Conservation (phyloP, 2,329 filamentous ascomycete species). For the Ascochyta viciae-villosae region DNA sequence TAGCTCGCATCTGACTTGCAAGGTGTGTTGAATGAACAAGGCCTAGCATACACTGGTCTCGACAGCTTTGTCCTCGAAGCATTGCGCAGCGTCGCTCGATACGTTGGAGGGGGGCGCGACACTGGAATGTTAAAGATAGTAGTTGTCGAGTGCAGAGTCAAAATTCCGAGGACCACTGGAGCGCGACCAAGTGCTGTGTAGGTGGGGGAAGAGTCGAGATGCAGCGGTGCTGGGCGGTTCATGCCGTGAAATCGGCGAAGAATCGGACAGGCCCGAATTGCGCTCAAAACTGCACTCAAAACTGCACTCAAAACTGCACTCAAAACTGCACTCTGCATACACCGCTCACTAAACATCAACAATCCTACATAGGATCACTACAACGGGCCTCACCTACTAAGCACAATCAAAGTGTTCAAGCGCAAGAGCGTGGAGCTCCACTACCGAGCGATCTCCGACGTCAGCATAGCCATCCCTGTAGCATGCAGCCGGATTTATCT, state of each 20-base stretch:
- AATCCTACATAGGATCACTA: background rate
- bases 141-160: too few species aligned
- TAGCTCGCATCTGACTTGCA: too few species aligned
- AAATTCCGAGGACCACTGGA: too few species aligned
- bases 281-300: conserved; percentile 1
- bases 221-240: background rate
- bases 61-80: too few species aligned
- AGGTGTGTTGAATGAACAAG: too few species aligned
- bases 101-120: too few species aligned
- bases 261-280: conserved; percentile 1
- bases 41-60: too few species aligned
- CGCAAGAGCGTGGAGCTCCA: background rate
- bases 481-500: background rate
- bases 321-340: background rate
- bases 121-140: too few species aligned
- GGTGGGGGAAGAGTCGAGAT: conserved; percentile 2
- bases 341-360: background rate
- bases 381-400: background rate
- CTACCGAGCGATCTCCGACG: background rate
- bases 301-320: conserved; percentile 3
- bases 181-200: too few species aligned
- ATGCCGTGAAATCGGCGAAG: background rate
- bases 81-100: too few species aligned
- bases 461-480: background rate
- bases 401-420: background rate